Percentiles rank a stretch among this genome's conserved stretches.
Conservation (phyloP, 352 stramenopile species). For the Pythium phragmiticola region DNA sequence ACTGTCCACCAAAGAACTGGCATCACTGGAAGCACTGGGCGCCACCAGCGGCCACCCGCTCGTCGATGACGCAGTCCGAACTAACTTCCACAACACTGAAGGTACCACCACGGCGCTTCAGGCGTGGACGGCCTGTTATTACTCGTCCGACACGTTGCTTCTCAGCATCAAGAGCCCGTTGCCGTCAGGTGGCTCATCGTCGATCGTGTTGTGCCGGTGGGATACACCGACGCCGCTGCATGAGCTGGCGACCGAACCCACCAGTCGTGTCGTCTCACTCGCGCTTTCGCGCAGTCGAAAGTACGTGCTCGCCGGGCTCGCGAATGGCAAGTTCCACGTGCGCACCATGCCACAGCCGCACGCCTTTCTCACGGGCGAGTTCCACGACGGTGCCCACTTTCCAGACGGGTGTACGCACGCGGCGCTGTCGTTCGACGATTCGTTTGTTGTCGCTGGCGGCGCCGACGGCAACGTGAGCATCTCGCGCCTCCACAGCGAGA, state of each 20-base stretch:
- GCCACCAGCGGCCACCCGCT: slow-evolving; percentile 32
- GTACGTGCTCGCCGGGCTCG: slow-evolving; percentile 75
- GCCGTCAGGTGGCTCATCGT: slow-evolving; percentile 20
- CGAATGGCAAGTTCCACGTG: slow-evolving; percentile 83
- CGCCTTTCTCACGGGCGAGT: slow-evolving; percentile 71
- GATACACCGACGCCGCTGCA: slow-evolving; percentile 30
- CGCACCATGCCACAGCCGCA: slow-evolving; percentile 45
- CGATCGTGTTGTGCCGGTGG: slow-evolving; percentile 38
- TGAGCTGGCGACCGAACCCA: slow-evolving; percentile 44
- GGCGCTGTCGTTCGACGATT: slow-evolving; percentile 83
- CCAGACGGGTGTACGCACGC: slow-evolving; percentile 23
- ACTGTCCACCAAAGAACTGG: slow-evolving; percentile 54
- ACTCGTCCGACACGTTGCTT: slow-evolving; percentile 38
- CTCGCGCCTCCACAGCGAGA: slow-evolving; percentile 56
- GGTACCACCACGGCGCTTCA: slow-evolving; percentile 21
- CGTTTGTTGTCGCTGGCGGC: slow-evolving; percentile 68
- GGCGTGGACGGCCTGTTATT: slow-evolving; percentile 46
- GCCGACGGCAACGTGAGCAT: slow-evolving; percentile 79
- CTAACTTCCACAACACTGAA: slow-evolving; percentile 47
- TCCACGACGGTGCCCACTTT: slow-evolving; percentile 54
- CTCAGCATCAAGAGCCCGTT: slow-evolving; percentile 40
- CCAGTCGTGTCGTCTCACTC: slow-evolving; percentile 38
- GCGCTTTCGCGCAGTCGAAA: slow-evolving; percentile 46
- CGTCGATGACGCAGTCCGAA: slow-evolving; percentile 48
- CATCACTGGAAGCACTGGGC: slow-evolving; percentile 33